Conservation (phyloP, 2,329 filamentous ascomycete genomes). For the Elsinoe batatas region DNA sequence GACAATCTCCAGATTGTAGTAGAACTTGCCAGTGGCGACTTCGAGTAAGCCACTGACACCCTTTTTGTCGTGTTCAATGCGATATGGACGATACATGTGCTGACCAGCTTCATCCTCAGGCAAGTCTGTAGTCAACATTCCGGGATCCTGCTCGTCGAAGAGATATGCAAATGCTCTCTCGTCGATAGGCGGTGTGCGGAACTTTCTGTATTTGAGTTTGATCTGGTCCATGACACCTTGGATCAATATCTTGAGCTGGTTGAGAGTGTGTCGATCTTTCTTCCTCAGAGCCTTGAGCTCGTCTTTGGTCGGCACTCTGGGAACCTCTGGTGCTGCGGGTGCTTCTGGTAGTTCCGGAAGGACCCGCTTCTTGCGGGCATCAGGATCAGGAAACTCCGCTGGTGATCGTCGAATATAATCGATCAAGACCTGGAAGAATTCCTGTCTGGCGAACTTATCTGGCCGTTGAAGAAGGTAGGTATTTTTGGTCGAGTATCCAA, state of each 20-base stretch:
- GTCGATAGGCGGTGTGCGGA: constrained; percentile 69
- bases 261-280: constrained; percentile 72
- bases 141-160: constrained; percentile 72
- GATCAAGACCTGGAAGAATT: constrained; percentile 70
- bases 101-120: constrained; percentile 44
- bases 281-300: constrained; percentile 72
- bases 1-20: constrained; percentile 86
- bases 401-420: constrained; percentile 71
- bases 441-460: constrained; percentile 49
- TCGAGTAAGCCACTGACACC: constrained; percentile 69
- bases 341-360: constrained; percentile 69
- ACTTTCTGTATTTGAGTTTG: constrained; percentile 79
- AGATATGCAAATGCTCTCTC: constrained; percentile 68
- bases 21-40: constrained; percentile 69
- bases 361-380: constrained; percentile 75
- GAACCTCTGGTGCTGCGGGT: constrained; percentile 45
- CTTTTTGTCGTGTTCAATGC: constrained; percentile 68
- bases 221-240: constrained; percentile 98
- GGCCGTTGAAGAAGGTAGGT: constrained; percentile 61
- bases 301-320: constrained; percentile 55
- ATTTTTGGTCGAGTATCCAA: constrained; percentile 76
- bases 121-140: constrained; percentile 50
- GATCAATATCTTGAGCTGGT: constrained; percentile 76
- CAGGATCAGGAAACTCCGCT: constrained; percentile 74
- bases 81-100: constrained; percentile 58